These are phyloP conservation scores for Xylaria sp. DNA, from an alignment of 2,329 filamentous ascomycete genomes.

Conservation along the genomic window DNA sequence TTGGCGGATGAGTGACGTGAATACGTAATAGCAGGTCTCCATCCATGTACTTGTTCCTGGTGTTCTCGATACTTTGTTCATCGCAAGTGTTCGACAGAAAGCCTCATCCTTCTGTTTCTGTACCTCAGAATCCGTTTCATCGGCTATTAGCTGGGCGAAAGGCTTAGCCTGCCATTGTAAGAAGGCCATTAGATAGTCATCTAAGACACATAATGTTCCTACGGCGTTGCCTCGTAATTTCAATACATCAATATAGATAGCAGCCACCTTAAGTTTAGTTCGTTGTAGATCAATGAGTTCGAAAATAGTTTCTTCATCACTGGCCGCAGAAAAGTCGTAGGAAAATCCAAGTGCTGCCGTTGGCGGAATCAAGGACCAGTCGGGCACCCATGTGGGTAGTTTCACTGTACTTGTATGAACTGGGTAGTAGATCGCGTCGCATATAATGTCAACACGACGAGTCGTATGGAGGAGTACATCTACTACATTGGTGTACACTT, in stretches of 20 bases:
- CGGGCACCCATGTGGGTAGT: conserved; percentile 51
- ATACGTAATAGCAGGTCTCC: conserved; percentile 39
- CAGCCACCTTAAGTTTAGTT: conserved; percentile 46
- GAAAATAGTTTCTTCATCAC: conserved; percentile 37
- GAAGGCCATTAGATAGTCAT: conserved; percentile 52
- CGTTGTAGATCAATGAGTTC: conserved; percentile 43
- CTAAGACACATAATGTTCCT: conserved; percentile 42
- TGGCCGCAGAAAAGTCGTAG: conserved; percentile 41
- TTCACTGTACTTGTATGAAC: conserved; percentile 39
- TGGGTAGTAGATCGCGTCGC: conserved; percentile 50
- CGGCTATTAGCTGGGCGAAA: conserved; percentile 32
- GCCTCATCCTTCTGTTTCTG: conserved; percentile 38
- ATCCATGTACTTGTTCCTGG: conserved; percentile 36
- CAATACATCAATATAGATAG: conserved; percentile 47
- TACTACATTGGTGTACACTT: conserved; percentile 51
- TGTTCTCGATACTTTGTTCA: conserved; percentile 38
- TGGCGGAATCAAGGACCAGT: conserved; percentile 50
- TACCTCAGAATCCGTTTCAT: not conserved
- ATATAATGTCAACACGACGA: conserved; percentile 49
- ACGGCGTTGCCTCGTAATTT: conserved; percentile 43
- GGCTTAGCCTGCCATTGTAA: conserved; percentile 48
- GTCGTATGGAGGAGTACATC: conserved; percentile 46
- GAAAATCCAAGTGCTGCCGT: conserved; percentile 34
- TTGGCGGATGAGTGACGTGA: conserved; percentile 37
- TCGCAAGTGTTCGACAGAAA: conserved; percentile 48